These are phyloP conservation scores for Sinapis alba DNA, from an alignment of 441 rosid species.

Conservation along the genomic window DNA sequence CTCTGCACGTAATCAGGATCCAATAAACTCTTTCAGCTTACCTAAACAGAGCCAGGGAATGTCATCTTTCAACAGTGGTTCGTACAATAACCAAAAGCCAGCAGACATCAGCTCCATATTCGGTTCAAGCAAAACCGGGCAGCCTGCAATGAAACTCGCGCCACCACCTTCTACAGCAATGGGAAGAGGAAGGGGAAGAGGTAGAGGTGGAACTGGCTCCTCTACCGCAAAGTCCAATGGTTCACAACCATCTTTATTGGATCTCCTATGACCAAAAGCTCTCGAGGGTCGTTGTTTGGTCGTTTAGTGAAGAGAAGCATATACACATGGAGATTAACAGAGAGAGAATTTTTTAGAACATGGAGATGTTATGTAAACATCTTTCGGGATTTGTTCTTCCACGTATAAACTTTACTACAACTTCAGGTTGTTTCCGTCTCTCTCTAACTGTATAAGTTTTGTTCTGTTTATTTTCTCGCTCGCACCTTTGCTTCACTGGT, in stretches of 20 bases:
- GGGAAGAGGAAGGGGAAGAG: slow-evolving; percentile 82
- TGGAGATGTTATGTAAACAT: slow-evolving; percentile 22
- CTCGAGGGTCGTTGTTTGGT: neutral
- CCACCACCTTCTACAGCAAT: slow-evolving; percentile 78
- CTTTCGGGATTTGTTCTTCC: slow-evolving; percentile 13
- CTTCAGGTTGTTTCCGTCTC: neutral
- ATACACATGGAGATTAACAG: slow-evolving; percentile 19
- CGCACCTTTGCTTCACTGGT: neutral
- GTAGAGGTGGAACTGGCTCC: slow-evolving; percentile 46
- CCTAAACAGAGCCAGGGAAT: slow-evolving; percentile 57
- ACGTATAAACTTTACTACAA: slow-evolving; percentile 11
- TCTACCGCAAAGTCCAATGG: slow-evolving; percentile 49
- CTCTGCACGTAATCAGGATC: slow-evolving; percentile 39
- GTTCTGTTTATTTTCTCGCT: neutral
- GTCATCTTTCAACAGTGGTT: slow-evolving; percentile 37
- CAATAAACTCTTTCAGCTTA: slow-evolving; percentile 52
- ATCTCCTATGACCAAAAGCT: slow-evolving; percentile 52
- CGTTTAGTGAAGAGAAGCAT: slow-evolving; percentile 18
- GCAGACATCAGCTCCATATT: slow-evolving; percentile 69
- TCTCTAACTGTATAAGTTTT: slow-evolving; percentile 21
- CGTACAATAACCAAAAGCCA: slow-evolving; percentile 50
- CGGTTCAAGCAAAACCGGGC: slow-evolving; percentile 58
- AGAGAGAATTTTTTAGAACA: neutral
- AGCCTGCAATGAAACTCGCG: slow-evolving; percentile 69
- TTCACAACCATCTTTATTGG: slow-evolving; percentile 72